Base-by-base conservation (phyloP, 2,329 filamentous ascomycete species). In the Fusarium sp. region DNA sequence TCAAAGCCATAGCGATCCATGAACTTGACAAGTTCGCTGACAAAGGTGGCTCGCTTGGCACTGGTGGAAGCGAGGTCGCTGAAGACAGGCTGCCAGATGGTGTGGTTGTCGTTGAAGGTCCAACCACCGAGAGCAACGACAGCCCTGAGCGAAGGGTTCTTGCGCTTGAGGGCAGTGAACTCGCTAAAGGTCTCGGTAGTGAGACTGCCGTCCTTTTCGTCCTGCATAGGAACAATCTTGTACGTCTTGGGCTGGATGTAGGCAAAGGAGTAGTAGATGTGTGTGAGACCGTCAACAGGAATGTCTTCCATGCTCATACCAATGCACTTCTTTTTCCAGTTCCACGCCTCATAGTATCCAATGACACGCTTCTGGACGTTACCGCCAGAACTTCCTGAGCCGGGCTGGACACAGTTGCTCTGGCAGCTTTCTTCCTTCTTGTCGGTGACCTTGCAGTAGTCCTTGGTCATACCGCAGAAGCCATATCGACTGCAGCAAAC, bases 41-140 rank as follows among this genome's bases (percentile, higher is more conserved):
- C 83, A 71, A 87, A 87, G 1, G 69, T 69, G 1, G 78, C 75
- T 6, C 82, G 76, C 51, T 76, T 79, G 2, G 49, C 67, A 0
- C 66, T 77, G 1, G 40, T 72, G 36, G 64, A 70, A 5, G 63
- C 75, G 31, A 79, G 76, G 27, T 78, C 63, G 16, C 64, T 64
- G 53, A 82, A 82, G 6, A 79, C 64, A 2, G 64, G 59, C 31
- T 80, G 76, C 5, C n/a, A 55, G 31, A 70, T n/a, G 9, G 59
- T 38, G 16, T 44, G 14, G 20, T 44, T 44, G 20, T 72, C 36
- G 44, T 74, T 81, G 62, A 83, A 83, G 0, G 79, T 79, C 83
- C 82, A 86, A 0, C 85, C 85, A 7, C 85, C 84, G n/a, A 87
- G 29, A 6, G 80, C 71, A 20, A 86, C 69, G 20, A 79, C 75